Evolutionary conservation across 805 yeast species (phyloP), one percentile per base, ranked within the genome.

Genomic region (Metschnikowia sp.): DNA sequence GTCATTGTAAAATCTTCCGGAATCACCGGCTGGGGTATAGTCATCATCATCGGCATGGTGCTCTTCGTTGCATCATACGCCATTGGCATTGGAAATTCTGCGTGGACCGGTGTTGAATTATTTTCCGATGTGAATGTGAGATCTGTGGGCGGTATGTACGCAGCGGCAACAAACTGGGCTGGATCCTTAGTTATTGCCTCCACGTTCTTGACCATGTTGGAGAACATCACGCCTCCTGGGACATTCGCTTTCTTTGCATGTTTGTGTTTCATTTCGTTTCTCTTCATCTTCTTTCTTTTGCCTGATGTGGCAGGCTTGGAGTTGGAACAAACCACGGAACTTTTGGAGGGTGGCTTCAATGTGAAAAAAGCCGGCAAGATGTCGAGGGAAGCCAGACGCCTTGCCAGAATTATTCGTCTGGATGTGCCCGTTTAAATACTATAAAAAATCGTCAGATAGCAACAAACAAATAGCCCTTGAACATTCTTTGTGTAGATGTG

Each of bases 81-180:
- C 41, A 74, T 88, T 55, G 98, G 98, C 56, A 88, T 91, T 56
- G 99, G 99, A 70, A 91, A 92, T 66, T 94, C 89, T 46, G 97
- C 98, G 47, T 92, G 99, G 99, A 96, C 92, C 64, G 97, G 94
- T 63, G 86, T 92, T 48, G 99, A 92, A 69, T 73, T 92, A 61
- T 90, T 94, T 72, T 94, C 97, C 32, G 96, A 91, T 75, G 75
- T 72, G 26, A 80, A 83, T 52, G 97, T 92, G 32, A 82, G 99
- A 65, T 96, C 96, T 49, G 77, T 89, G 40, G 98, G 98, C 51
- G 83, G 90, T 9, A 88, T 96, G 49, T 84, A 81, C 60, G 90
- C 97, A 2, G 88, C 97, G 10, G 92, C 94, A 12, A 83, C 91
- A 38, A 92, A 92, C 72, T 92, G 99, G 99, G 81, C 89, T 6